A percentile compares a stretch with the other conserved stretches of the same genome.
Conservation (phyloP, 2,329 filamentous ascomycete genomes). For the Lasiodiplodia sp. region DNA sequence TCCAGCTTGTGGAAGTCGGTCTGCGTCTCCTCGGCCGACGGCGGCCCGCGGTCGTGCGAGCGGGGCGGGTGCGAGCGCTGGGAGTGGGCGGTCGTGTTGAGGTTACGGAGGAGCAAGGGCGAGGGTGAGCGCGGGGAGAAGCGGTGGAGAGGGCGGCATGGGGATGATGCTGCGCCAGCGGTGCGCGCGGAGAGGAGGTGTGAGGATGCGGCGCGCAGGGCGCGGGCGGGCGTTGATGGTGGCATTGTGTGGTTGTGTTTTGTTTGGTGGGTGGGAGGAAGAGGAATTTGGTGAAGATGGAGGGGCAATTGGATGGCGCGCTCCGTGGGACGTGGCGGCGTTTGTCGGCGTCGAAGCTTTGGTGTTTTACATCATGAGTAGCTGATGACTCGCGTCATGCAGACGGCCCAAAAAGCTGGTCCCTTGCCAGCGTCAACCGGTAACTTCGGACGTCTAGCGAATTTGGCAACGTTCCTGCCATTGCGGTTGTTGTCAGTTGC, state of each 20-base stretch:
- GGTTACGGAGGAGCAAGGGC: background rate
- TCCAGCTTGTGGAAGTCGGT: slow-evolving; percentile 80
- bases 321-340: background rate
- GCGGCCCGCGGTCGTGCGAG: slow-evolving; percentile 65
- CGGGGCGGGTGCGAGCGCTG: slow-evolving; percentile 46
- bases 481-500: background rate
- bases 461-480: slow-evolving; percentile 2
- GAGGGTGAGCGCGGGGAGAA: background rate
- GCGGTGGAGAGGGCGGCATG: too few species aligned
- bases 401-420: background rate
- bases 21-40: slow-evolving; percentile 67
- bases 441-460: slow-evolving; percentile 1
- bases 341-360: slow-evolving; percentile 7
- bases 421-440: background rate
- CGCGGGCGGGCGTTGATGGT: background rate
- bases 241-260: slow-evolving; percentile 3
- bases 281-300: background rate
- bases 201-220: background rate
- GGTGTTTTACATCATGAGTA: slow-evolving; percentile 23
- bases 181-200: background rate
- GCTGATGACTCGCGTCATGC: slow-evolving; percentile 19
- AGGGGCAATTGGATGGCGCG: background rate
- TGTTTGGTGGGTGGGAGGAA: background rate
- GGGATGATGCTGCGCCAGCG: too few species aligned
- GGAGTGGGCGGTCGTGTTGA: background rate